These are phyloP conservation scores for Pseudopithomyces chartarum DNA, from an alignment of 2,329 filamentous ascomycete genomes.

Conservation along the genomic window DNA sequence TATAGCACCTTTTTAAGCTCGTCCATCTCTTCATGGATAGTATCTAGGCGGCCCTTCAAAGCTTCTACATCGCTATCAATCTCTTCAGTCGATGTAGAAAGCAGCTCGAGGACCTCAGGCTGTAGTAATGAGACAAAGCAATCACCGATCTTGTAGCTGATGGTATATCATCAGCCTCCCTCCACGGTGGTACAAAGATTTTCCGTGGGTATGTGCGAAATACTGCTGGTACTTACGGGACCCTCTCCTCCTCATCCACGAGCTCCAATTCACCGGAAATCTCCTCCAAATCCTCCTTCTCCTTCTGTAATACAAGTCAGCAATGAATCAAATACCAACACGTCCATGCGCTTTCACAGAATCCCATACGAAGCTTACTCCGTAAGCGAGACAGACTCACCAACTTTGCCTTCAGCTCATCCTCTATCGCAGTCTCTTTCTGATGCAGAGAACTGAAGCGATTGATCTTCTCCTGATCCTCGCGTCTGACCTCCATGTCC, in stretches of 20 bases:
- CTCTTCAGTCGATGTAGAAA: constrained; percentile 70
- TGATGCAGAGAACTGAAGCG: constrained; percentile 94
- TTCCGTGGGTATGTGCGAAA: not conserved
- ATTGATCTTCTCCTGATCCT: constrained; percentile 99
- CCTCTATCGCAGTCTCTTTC: constrained; percentile 77
- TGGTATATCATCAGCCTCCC: not conserved
- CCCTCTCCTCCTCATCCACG: constrained; percentile 89
- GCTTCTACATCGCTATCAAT: constrained; percentile 77
- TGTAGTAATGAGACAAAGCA: constrained; percentile 89
- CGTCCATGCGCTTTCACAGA: not conserved
- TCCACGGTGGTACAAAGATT: not conserved
- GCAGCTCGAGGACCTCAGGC: constrained; percentile 83
- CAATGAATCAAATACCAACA: not conserved
- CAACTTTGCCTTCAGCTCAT: constrained; percentile 78
- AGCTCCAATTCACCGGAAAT: constrained; percentile 89
- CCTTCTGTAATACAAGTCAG: constrained; percentile 68
- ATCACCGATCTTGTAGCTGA: constrained; percentile 94
- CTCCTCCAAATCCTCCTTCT: constrained; percentile 97
- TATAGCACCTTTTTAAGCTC: constrained; percentile 91
- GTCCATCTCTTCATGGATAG: constrained; percentile 83
- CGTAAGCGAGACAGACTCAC: constrained; percentile 56
- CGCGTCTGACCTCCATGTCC: constrained; percentile 90
- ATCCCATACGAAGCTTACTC: not conserved
- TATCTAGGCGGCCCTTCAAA: constrained; percentile 76
- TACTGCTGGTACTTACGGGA: constrained; percentile 69